Evolutionary conservation across 2,329 filamentous ascomycete genomes (phyloP).

Genomic region (Apiospora malaysiana): DNA sequence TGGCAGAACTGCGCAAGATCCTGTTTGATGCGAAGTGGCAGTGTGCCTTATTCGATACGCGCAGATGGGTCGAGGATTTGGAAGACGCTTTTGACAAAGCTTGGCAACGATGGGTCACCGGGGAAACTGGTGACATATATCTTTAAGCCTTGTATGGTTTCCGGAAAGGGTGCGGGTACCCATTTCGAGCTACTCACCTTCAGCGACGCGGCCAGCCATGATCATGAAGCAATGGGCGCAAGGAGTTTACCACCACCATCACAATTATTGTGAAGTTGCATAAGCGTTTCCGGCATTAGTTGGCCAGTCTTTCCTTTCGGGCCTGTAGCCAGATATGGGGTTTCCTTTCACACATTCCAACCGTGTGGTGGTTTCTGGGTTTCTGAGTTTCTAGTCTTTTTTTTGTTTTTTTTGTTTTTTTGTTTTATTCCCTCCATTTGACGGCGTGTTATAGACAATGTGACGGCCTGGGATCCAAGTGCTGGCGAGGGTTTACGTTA

Average conservation of each 20-base stretch:
- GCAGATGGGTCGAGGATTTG: slow-evolving; percentile 87
- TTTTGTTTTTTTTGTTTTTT: not conserved
- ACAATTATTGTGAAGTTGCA: not conserved
- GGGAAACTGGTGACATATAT: slow-evolving; percentile 92
- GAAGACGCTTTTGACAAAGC: slow-evolving; percentile 88
- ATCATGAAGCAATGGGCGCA: slow-evolving; percentile 12
- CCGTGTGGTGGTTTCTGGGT: not conserved
- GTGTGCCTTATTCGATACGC: slow-evolving; percentile 89
- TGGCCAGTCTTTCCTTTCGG: not conserved
- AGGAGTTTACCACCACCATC: not conserved
- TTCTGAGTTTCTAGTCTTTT: not conserved
- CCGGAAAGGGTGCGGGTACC: not conserved
- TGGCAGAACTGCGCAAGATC: slow-evolving; percentile 79
- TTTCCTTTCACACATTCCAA: not conserved
- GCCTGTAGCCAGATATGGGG: not conserved
- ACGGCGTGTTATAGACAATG: slow-evolving; percentile 36
- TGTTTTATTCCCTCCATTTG: no score
- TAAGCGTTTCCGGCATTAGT: no score
- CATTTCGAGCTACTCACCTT: not conserved
- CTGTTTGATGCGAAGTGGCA: slow-evolving; percentile 85
- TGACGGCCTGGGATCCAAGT: slow-evolving; percentile 44
- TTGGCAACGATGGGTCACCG: slow-evolving; percentile 86
- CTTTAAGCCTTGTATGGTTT: slow-evolving; percentile 47
- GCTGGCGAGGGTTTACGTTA: slow-evolving; percentile 40
- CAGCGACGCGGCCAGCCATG: slow-evolving; percentile 6